Conservation (phyloP, 257 asterid species). For the Fraxinus pennsylvanica region DNA sequence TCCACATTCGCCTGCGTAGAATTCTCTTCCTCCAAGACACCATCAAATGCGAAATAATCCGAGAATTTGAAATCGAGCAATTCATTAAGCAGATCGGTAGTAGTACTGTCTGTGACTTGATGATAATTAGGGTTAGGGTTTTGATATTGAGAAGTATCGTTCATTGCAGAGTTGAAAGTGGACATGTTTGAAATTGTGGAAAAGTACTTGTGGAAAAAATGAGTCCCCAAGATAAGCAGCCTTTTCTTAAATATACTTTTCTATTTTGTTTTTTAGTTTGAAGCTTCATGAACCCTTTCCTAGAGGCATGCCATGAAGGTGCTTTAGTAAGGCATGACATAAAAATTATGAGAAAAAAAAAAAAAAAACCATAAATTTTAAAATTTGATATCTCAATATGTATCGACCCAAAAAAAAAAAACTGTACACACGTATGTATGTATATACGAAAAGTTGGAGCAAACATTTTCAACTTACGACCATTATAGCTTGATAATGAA, state of each 20-base stretch:
- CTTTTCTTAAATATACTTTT: not conserved
- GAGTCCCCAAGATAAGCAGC: not conserved
- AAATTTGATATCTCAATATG: no score
- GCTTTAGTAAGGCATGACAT: not conserved
- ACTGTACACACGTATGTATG: no score
- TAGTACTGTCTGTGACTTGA: not conserved
- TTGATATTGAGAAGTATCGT: not conserved
- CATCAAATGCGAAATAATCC: constrained; percentile 12
- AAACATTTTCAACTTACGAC: no score
- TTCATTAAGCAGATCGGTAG: not conserved
- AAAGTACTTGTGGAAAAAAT: not conserved
- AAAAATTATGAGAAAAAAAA: no score
- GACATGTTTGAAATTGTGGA: constrained; percentile 11
- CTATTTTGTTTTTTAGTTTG: not conserved
- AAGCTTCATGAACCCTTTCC: constrained; percentile 22
- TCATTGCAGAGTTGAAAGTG: not conserved
- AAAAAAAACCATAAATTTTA: no score
- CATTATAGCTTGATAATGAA: not conserved
- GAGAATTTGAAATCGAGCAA: constrained; percentile 10
- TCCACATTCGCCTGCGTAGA: constrained; percentile 1
- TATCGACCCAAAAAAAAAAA: no score
- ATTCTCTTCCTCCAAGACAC: not conserved
- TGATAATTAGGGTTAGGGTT: constrained; percentile 23
- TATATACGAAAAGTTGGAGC: no score
- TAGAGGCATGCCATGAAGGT: constrained; percentile 20